Evolutionary conservation across 2,329 filamentous ascomycete genomes (phyloP).

Genomic region (Lecanicillium sp.): DNA sequence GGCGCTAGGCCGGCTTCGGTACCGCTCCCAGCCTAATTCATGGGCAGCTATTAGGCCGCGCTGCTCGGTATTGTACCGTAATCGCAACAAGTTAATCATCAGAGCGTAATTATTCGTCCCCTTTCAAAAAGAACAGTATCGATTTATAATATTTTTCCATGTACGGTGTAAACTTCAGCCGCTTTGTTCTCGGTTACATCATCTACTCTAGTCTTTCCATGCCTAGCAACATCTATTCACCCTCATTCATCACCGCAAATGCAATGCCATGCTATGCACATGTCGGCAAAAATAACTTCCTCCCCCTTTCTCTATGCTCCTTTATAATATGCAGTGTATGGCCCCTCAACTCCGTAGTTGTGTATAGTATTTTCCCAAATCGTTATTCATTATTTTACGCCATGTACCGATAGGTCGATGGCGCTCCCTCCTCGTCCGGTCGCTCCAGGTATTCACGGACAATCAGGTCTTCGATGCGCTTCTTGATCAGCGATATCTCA

Average conservation of each 20-base stretch:
- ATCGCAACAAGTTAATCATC: no score
- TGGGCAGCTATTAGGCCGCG: no score
- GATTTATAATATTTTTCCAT: no score
- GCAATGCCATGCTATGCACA: background rate
- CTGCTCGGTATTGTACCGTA: no score
- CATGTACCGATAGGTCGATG: conserved; percentile 62
- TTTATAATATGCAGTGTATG: conserved; percentile 2
- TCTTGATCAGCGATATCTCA: conserved; percentile 70
- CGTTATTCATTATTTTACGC: conserved; percentile 37
- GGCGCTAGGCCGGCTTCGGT: no score
- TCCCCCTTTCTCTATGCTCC: conserved; percentile 2
- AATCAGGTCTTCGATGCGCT: conserved; percentile 70
- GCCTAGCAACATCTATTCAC: conserved; percentile 1
- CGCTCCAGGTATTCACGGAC: conserved; percentile 71
- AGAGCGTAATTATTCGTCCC: no score
- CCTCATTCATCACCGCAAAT: background rate
- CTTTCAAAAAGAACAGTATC: no score
- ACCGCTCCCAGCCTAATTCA: no score
- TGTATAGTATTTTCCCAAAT: background rate
- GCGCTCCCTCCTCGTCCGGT: conserved; percentile 52
- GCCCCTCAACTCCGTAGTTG: conserved; percentile 4
- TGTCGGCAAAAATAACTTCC: background rate
- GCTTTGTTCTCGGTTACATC: no score
- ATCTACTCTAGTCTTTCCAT: no score
- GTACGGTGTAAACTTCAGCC: no score